These are phyloP conservation scores for Diplosphaera chodatii DNA, from an alignment of 139 green algal genomes.

Conservation along the genomic window DNA sequence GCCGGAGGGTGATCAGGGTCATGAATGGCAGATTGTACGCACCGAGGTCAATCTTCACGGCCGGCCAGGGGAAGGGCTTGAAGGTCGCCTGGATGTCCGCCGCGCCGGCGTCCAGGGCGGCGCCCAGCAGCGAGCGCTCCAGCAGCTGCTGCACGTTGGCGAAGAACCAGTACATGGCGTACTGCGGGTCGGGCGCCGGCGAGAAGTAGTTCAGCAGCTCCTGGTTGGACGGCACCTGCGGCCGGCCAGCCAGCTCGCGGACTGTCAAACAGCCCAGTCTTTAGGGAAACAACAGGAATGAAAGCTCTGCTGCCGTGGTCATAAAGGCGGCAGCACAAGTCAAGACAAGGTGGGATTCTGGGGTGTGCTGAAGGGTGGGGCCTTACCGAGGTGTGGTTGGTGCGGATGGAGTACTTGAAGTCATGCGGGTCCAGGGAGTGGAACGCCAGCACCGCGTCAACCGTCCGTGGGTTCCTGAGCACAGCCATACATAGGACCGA, in stretches of 20 bases:
- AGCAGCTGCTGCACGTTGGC: constrained; percentile 60
- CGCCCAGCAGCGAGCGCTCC: constrained; percentile 25
- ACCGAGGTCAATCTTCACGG: constrained; percentile 39
- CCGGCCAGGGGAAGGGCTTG: constrained; percentile 72
- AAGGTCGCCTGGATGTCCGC: constrained; percentile 10
- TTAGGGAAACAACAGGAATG: too few relatives aligned
- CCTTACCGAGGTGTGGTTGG: constrained; percentile 56
- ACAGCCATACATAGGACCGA: background rate
- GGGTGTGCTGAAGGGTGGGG: too few relatives aligned
- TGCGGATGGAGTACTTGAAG: constrained; percentile 29
- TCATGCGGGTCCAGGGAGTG: background rate
- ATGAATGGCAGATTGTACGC: background rate
- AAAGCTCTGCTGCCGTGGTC: too few relatives aligned
- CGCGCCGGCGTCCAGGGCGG: background rate
- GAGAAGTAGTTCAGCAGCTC: constrained; percentile 60
- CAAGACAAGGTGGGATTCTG: too few relatives aligned
- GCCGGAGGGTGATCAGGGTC: too few relatives aligned
- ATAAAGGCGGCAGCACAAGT: too few relatives aligned
- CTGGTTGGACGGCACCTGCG: constrained; percentile 47
- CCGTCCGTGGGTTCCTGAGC: constrained; percentile 9
- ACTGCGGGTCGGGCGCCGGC: constrained; percentile 35
- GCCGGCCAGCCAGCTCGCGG: too few relatives aligned
- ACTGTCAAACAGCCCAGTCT: background rate
- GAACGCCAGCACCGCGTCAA: constrained; percentile 48
- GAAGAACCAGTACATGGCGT: constrained; percentile 69